phyloP scores from a whole-genome alignment of 2,329 filamentous ascomycete genomes.

The Malbranchea cinnamomea region DNA sequence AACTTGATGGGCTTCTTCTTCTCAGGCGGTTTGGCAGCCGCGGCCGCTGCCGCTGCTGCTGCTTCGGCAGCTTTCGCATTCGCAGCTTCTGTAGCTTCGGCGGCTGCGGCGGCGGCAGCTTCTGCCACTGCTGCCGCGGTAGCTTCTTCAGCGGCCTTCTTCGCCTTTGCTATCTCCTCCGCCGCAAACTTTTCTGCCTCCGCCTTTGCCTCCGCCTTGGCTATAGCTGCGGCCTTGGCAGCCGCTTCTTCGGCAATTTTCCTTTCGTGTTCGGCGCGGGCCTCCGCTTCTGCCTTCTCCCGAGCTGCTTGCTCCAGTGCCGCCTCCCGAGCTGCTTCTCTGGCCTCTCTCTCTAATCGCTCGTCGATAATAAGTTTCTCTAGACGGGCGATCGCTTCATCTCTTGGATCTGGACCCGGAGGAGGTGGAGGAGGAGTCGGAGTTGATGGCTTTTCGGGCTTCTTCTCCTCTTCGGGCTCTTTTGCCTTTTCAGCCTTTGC shows the following conservation, averaged over 20 bases:
- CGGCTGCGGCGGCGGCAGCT: constrained; percentile 18
- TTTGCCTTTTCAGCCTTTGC: constrained; percentile 10
- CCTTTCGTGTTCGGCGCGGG: constrained; percentile 25
- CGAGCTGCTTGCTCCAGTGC: constrained; percentile 39
- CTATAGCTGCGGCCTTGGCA: constrained; percentile 14
- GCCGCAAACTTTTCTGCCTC: constrained; percentile 21
- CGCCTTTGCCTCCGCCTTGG: constrained; percentile 25
- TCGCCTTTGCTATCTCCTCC: constrained; percentile 24
- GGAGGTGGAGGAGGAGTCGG: constrained; percentile 14
- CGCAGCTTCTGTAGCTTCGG: constrained; percentile 19
- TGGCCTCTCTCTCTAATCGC: constrained; percentile 25
- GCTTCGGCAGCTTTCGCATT: constrained; percentile 19
- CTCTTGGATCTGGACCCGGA: constrained; percentile 29
- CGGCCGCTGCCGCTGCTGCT: constrained; percentile 18
- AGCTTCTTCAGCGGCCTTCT: constrained; percentile 22
- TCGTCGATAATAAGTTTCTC: constrained; percentile 41
- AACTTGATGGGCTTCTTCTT: constrained; percentile 67
- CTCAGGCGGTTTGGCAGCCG: constrained; percentile 31
- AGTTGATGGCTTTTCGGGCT: constrained; percentile 12
- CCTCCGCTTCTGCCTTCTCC: constrained; percentile 20
- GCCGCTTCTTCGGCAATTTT: constrained; percentile 29
- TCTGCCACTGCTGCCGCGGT: constrained; percentile 22
- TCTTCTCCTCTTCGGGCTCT: constrained; percentile 13
- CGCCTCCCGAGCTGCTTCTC: constrained; percentile 26
- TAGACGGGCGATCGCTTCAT: constrained; percentile 45